Evolutionary conservation across 129 eudicot genomes (phyloP).

Genomic region (Flaveria bidentis): DNA sequence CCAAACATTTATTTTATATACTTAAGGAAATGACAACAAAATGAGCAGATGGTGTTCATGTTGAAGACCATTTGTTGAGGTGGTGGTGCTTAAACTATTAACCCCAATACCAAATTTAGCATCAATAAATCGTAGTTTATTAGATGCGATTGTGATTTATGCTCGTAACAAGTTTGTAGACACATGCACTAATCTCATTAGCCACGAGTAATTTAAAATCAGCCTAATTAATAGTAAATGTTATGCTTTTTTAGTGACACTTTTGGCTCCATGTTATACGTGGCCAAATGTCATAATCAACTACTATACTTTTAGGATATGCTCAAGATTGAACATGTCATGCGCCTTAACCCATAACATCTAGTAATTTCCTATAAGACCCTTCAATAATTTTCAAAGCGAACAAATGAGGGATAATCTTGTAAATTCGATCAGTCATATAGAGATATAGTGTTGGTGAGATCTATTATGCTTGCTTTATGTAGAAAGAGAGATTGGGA

Average conservation of each 20-base stretch:
- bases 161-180: slow-evolving; percentile 49
- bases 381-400: slow-evolving; percentile 26
- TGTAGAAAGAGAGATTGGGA: slow-evolving; percentile 19
- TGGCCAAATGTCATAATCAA: slow-evolving; percentile 44
- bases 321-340: slow-evolving; percentile 39
- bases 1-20: too few relatives aligned
- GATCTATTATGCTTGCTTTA: slow-evolving; percentile 22
- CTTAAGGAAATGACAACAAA: neutral
- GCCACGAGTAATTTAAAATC: slow-evolving; percentile 48
- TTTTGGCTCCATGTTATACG: slow-evolving; percentile 50
- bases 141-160: slow-evolving; percentile 44
- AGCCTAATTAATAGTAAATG: slow-evolving; percentile 24
- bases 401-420: slow-evolving; percentile 21
- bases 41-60: slow-evolving; percentile 13
- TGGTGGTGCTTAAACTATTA: slow-evolving; percentile 35
- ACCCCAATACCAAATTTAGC: slow-evolving; percentile 38
- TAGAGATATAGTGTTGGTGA: neutral
- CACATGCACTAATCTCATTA: slow-evolving; percentile 53
- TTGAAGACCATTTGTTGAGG: slow-evolving; percentile 40
- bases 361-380: slow-evolving; percentile 31
- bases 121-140: slow-evolving; percentile 36
- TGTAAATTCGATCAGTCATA: slow-evolving; percentile 11
- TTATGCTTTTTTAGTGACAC: slow-evolving; percentile 40
- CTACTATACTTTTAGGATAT: slow-evolving; percentile 37
- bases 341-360: slow-evolving; percentile 39